phyloP scores from a whole-genome alignment of 2,329 filamentous ascomycete species.

The Kalmusia sp. region DNA sequence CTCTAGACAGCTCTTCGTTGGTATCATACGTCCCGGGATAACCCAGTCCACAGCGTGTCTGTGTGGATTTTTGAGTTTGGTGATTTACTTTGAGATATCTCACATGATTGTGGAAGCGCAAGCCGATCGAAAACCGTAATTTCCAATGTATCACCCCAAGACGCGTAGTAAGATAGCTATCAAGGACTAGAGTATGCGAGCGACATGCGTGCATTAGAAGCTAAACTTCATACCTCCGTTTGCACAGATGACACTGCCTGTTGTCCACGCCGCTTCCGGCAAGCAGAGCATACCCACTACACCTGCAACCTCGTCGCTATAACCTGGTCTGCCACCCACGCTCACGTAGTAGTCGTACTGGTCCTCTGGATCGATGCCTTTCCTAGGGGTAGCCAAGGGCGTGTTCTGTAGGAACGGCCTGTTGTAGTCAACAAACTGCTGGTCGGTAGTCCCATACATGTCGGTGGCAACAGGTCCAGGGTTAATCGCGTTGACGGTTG shows the following conservation, averaged over 20 bases:
- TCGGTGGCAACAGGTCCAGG: constrained; percentile 69
- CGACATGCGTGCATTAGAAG: constrained; percentile 18
- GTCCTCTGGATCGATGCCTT: constrained; percentile 67
- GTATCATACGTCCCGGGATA: too few relatives aligned
- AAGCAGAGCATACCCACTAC: constrained; percentile 79
- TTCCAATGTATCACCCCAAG: too few relatives aligned
- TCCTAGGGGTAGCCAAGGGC: constrained; percentile 68
- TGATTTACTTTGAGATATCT: too few relatives aligned
- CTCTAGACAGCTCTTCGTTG: too few relatives aligned
- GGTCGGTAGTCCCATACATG: constrained; percentile 66
- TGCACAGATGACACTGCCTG: constrained; percentile 79
- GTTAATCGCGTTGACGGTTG: constrained; percentile 71
- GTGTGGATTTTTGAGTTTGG: too few relatives aligned
- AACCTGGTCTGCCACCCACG: constrained; percentile 64
- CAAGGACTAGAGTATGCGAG: too few relatives aligned
- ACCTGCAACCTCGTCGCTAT: constrained; percentile 75
- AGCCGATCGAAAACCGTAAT: too few relatives aligned
- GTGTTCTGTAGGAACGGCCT: constrained; percentile 68
- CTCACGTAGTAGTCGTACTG: constrained; percentile 52
- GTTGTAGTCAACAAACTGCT: constrained; percentile 65
- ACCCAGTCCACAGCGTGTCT: too few relatives aligned
- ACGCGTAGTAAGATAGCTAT: too few relatives aligned
- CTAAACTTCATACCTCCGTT: constrained; percentile 73
- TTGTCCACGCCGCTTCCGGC: constrained; percentile 76
- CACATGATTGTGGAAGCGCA: too few relatives aligned